Conservation (phyloP, 139 green algal species). For the Prasinococcaceae sp. region DNA sequence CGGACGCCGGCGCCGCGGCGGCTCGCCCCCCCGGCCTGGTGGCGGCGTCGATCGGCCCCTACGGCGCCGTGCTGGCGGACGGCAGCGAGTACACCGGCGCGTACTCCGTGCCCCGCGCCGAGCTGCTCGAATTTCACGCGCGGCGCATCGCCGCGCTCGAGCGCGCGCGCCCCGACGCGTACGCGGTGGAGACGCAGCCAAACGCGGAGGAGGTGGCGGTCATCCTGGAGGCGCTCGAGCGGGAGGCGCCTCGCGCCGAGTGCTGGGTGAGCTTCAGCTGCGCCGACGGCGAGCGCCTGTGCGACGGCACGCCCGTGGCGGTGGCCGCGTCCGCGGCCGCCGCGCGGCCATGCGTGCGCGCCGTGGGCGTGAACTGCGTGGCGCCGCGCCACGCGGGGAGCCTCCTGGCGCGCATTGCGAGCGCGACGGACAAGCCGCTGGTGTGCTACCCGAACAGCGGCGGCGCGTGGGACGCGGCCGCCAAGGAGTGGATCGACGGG, state of each 20-base stretch:
- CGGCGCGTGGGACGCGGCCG: conserved; percentile 13
- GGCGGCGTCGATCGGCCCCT: conserved; percentile 21
- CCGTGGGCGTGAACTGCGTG: conserved; percentile 22
- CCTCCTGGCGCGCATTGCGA: not conserved
- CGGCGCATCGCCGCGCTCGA: conserved; percentile 11
- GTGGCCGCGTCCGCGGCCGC: conserved; percentile 5
- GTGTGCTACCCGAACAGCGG: conserved; percentile 25
- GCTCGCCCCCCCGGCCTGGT: too few species aligned
- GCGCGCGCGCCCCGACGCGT: conserved; percentile 10
- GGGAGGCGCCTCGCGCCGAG: not conserved
- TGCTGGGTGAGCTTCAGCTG: conserved; percentile 20
- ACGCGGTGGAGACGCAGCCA: conserved; percentile 22
- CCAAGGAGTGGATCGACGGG: conserved; percentile 18
- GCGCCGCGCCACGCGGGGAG: conserved; percentile 8
- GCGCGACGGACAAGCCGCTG: conserved; percentile 15
- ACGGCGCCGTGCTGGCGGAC: conserved; percentile 21
- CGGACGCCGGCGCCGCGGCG: too few species aligned
- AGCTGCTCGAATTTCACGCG: conserved; percentile 20
- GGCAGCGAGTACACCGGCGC: conserved; percentile 19
- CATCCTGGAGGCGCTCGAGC: conserved; percentile 11
- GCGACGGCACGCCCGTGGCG: conserved; percentile 6
- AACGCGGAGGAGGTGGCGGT: conserved; percentile 9
- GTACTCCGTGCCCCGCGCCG: conserved; percentile 7
- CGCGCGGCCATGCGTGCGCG: conserved; percentile 4
- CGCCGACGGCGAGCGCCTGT: conserved; percentile 5